Percentiles rank a stretch among this genome's conserved stretches.
Conservation (phyloP, 768 basidiomycete genomes). For the Mycena indigotica region DNA sequence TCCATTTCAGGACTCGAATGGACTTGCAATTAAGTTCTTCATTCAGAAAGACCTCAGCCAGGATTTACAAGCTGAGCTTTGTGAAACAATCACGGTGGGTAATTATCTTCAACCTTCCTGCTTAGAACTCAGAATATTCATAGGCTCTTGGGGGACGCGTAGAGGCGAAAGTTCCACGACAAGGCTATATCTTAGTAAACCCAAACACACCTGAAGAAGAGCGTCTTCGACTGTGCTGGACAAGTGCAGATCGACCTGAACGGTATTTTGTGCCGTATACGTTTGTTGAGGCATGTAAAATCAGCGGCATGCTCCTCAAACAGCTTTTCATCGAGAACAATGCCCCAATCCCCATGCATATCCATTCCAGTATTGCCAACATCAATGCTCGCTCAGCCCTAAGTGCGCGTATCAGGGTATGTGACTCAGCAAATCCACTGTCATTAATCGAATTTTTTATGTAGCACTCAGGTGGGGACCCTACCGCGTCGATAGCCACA, state of each 20-base stretch:
- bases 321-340: conserved; percentile 76
- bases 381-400: conserved; percentile 69
- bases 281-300: conserved; percentile 83
- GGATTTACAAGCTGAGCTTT: conserved; percentile 69
- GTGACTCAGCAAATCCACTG: too few species aligned
- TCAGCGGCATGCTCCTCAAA: conserved; percentile 69
- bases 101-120: background rate
- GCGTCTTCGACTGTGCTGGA: conserved; percentile 77
- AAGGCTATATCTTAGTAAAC: conserved; percentile 73
- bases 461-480: conserved; percentile 82
- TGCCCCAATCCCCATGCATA: conserved; percentile 71
- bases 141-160: conserved; percentile 77
- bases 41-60: conserved; percentile 77
- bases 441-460: background rate
- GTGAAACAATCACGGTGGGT: conserved; percentile 71
- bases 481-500: conserved; percentile 65
- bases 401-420: conserved; percentile 70
- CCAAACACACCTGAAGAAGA: conserved; percentile 70
- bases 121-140: background rate
- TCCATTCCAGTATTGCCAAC: conserved; percentile 80
- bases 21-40: conserved; percentile 78
- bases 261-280: conserved; percentile 80
- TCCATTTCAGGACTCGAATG: conserved; percentile 70
- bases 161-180: conserved; percentile 75
- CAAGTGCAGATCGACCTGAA: conserved; percentile 66